Conservation (phyloP, 768 basidiomycete genomes). For the Gautieria morchelliformis region DNA sequence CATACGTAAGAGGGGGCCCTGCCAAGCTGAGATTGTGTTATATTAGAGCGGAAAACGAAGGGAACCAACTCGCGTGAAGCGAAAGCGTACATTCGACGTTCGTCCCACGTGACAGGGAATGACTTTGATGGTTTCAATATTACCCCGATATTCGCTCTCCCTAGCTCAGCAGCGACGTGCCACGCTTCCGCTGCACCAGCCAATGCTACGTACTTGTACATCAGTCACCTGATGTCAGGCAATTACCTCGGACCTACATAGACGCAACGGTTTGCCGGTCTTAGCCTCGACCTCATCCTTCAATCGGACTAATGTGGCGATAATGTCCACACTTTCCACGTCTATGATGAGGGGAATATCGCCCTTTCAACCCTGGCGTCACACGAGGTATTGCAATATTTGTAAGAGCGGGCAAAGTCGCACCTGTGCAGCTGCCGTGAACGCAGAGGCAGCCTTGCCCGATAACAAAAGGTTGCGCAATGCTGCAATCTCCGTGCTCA, state of each 20-base stretch:
- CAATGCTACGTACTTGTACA: constrained; percentile 44
- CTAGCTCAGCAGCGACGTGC: constrained; percentile 59
- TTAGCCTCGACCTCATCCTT: constrained; percentile 57
- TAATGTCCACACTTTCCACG: constrained; percentile 61
- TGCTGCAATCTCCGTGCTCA: constrained; percentile 26
- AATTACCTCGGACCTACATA: not conserved
- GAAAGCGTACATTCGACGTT: constrained; percentile 17
- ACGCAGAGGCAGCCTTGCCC: constrained; percentile 8
- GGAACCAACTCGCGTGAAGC: not conserved
- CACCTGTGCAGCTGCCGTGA: constrained; percentile 24
- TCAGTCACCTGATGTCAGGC: not conserved
- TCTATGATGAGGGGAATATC: constrained; percentile 33
- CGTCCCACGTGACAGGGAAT: constrained; percentile 27
- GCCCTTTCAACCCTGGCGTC: constrained; percentile 11
- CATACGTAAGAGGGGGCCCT: constrained; percentile 61
- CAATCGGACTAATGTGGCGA: constrained; percentile 58
- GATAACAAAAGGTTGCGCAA: constrained; percentile 23
- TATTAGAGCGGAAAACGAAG: not conserved
- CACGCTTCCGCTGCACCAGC: constrained; percentile 54
- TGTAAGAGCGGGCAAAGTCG: constrained; percentile 3
- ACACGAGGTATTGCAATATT: not conserved
- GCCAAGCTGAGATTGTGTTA: constrained; percentile 36
- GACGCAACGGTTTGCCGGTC: constrained; percentile 40
- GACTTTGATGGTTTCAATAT: constrained; percentile 26
- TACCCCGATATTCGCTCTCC: constrained; percentile 32